Evolutionary conservation across 176 grass and related monocot species (phyloP).

Genomic region (Hordeum vulgare): DNA sequence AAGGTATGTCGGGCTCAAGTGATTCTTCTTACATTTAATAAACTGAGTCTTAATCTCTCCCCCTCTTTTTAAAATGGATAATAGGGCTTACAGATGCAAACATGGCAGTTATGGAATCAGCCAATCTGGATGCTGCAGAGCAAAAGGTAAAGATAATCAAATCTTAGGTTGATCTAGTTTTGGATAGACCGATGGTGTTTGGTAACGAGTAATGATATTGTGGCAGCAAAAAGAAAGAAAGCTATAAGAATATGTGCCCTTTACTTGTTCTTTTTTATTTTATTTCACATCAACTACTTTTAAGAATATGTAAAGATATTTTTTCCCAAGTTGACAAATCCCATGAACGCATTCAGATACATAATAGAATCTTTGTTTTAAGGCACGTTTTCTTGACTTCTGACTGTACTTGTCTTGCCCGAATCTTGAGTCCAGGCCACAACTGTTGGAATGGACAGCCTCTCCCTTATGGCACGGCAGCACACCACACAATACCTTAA

Average conservation of each 20-base stretch:
- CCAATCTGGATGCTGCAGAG: not conserved
- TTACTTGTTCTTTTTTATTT: not conserved
- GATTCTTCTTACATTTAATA: not conserved
- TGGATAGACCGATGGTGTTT: not conserved
- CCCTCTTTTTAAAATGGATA: not conserved
- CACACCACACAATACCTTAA: not conserved
- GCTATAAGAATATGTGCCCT: not conserved
- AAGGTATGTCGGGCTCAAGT: not conserved
- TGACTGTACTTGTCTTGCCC: not conserved
- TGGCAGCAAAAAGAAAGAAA: not conserved
- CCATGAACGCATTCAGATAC: not conserved
- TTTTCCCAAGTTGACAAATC: not conserved
- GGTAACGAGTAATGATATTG: not conserved
- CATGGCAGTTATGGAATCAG: not conserved
- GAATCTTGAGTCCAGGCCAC: not conserved
- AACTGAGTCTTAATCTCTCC: not conserved
- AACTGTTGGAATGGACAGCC: not conserved
- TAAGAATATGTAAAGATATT: not conserved
- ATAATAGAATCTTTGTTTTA: not conserved
- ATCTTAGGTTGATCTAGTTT: not conserved
- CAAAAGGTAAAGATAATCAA: constrained; percentile 5
- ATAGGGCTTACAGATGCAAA: not conserved
- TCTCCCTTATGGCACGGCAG: not conserved
- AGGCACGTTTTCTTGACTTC: not conserved
- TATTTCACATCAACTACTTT: not conserved